These are phyloP conservation scores for Geotrichum candidum DNA, from an alignment of 1,139 yeast species.

Conservation along the genomic window DNA sequence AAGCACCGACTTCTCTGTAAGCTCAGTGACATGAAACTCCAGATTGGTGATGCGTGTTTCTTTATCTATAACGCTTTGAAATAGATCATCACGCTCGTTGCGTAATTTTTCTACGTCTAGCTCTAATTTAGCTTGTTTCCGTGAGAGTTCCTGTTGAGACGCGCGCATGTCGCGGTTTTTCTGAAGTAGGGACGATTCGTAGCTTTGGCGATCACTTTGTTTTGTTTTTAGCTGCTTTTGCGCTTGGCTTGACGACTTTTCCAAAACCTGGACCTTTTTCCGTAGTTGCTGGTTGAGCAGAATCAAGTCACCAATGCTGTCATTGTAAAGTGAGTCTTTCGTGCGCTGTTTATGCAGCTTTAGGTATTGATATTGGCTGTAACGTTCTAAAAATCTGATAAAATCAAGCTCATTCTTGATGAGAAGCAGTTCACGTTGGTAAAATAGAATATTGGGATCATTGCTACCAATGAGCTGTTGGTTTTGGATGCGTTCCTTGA, in stretches of 20 bases:
- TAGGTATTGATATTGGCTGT: slow-evolving; percentile 45
- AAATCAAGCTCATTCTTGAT: slow-evolving; percentile 60
- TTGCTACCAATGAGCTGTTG: slow-evolving; percentile 13
- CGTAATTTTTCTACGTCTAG: slow-evolving; percentile 23
- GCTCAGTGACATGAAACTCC: slow-evolving; percentile 24
- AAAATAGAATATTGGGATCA: slow-evolving; percentile 37
- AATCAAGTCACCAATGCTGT: slow-evolving; percentile 11
- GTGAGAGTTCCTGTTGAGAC: slow-evolving; percentile 20
- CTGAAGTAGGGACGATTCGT: slow-evolving; percentile 8
- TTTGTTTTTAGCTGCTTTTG: slow-evolving; percentile 6
- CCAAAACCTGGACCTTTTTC: slow-evolving; percentile 2
- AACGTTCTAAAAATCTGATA: slow-evolving; percentile 48
- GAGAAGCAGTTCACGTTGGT: slow-evolving; percentile 54
- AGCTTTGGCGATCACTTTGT: slow-evolving; percentile 12
- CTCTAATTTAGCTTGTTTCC: slow-evolving; percentile 19
- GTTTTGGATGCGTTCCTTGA: neutral
- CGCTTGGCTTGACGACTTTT: slow-evolving; percentile 12
- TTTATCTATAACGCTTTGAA: slow-evolving; percentile 14
- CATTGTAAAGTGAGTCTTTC: slow-evolving; percentile 26
- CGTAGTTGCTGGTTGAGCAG: slow-evolving; percentile 3
- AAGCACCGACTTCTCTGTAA: slow-evolving; percentile 17
- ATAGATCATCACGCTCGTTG: slow-evolving; percentile 20
- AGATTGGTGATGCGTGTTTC: slow-evolving; percentile 22
- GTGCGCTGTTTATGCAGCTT: slow-evolving; percentile 38
- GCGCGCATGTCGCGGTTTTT: slow-evolving; percentile 27